These are phyloP conservation scores for Fonsecaea pugnacius DNA, from an alignment of 2,329 filamentous ascomycete species.

Conservation along the genomic window DNA sequence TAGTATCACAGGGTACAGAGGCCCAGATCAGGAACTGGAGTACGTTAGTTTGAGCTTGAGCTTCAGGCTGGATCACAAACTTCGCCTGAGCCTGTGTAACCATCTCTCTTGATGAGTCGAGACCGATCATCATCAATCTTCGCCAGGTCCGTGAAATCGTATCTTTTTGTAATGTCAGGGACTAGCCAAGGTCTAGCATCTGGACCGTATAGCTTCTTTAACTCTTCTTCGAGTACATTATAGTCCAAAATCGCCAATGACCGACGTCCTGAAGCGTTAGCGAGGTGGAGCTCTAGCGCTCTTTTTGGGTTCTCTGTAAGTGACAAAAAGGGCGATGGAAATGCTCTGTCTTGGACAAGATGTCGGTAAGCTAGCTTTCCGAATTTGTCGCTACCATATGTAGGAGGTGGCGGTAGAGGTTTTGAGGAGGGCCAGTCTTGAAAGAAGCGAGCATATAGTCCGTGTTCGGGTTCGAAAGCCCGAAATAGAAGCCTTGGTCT, in stretches of 20 bases:
- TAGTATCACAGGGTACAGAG: conserved; percentile 13
- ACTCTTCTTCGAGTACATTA: conserved; percentile 26
- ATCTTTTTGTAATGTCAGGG: conserved; percentile 16
- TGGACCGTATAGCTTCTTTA: conserved; percentile 9
- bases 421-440: not conserved
- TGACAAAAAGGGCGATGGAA: conserved; percentile 25
- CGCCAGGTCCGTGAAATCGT: conserved; percentile 15
- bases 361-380: conserved; percentile 12
- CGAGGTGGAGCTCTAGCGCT: conserved; percentile 18
- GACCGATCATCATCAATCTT: conserved; percentile 5
- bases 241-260: conserved; percentile 24
- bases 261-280: not conserved
- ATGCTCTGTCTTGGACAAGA: conserved; percentile 18
- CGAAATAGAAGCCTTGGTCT: conserved; percentile 12
- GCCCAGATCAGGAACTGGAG: conserved; percentile 27
- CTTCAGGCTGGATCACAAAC: not conserved
- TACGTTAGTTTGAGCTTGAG: conserved; percentile 2
- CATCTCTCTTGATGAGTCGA: not conserved
- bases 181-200: conserved; percentile 23
- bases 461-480: conserved; percentile 9
- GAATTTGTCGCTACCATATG: conserved; percentile 12
- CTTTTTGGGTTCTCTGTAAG: conserved; percentile 17
- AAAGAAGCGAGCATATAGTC: conserved; percentile 3
- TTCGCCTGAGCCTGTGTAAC: conserved; percentile 28
- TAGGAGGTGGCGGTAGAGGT: conserved; percentile 20